Conservation (phyloP, 306 rosid species). For the Crotalaria pallida region DNA sequence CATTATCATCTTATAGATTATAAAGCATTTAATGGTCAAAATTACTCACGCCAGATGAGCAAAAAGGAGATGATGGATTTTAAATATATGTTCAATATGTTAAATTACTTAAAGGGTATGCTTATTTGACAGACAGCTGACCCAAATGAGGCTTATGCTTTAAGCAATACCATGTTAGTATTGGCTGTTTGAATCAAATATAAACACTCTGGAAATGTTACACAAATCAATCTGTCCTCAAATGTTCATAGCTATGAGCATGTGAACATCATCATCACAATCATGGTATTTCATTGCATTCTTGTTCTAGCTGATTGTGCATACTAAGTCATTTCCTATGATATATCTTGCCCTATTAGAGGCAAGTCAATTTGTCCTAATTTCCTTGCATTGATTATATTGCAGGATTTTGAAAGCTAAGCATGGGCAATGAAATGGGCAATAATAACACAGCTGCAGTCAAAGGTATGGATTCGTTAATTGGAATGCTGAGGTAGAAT, state of each 20-base stretch:
- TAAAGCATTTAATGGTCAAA: constrained; percentile 22
- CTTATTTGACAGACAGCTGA: constrained; percentile 37
- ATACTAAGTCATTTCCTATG: constrained; percentile 7
- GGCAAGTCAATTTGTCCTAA: constrained; percentile 9
- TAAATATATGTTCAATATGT: not conserved
- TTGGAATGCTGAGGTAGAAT: not conserved
- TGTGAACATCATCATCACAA: constrained; percentile 52
- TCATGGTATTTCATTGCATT: constrained; percentile 46
- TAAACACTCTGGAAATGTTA: constrained; percentile 52
- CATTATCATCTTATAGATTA: constrained; percentile 24
- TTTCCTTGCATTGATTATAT: constrained; percentile 30
- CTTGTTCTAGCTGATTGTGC: constrained; percentile 20
- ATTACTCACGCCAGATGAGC: constrained; percentile 6
- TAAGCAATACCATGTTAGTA: constrained; percentile 34
- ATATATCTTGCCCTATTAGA: constrained; percentile 19
- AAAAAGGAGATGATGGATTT: not conserved
- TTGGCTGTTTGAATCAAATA: constrained; percentile 25
- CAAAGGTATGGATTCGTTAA: constrained; percentile 46
- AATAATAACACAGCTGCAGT: constrained; percentile 55
- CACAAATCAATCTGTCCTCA: constrained; percentile 33
- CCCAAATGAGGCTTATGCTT: constrained; percentile 37
- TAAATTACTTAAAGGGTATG: constrained; percentile 21
- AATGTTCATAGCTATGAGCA: constrained; percentile 35
- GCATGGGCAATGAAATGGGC: constrained; percentile 91
- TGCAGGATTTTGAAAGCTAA: constrained; percentile 55